A percentile compares a stretch with the other conserved stretches of the same genome.
Evolutionary conservation across 176 grass and related monocot genomes (phyloP).

Genomic region (Puccinellia tenuiflora): DNA sequence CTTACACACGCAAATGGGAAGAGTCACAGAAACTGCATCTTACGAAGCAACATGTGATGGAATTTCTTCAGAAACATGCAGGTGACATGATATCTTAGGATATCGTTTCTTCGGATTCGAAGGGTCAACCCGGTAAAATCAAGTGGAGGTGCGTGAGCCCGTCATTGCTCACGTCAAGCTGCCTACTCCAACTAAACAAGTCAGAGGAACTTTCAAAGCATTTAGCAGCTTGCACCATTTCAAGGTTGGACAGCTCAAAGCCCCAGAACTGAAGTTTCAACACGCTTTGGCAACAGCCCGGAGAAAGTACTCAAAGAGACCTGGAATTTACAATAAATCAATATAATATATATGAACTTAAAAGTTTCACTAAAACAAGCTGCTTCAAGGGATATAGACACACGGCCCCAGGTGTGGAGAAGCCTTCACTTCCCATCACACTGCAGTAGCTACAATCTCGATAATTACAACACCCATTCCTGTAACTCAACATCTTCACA

Average conservation of each 20-base stretch:
- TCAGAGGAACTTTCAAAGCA: neutral
- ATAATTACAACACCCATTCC: constrained; percentile 42
- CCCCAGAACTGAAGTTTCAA: neutral
- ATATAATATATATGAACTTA: constrained; percentile 33
- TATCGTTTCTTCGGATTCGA: neutral
- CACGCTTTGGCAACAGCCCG: neutral
- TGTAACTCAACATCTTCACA: neutral
- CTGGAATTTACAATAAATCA: constrained; percentile 20
- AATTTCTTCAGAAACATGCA: neutral
- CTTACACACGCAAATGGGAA: neutral
- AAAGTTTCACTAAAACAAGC: constrained; percentile 9
- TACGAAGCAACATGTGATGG: neutral
- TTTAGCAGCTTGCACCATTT: neutral
- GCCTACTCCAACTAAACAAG: constrained; percentile 7
- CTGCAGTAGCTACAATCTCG: constrained; percentile 26
- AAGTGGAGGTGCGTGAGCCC: neutral
- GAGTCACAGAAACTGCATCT: neutral
- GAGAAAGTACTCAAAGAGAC: neutral
- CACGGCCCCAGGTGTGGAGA: constrained; percentile 31
- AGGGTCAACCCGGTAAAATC: constrained; percentile 9
- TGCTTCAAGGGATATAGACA: constrained; percentile 29
- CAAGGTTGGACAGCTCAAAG: neutral
- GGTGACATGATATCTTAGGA: neutral
- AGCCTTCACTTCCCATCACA: constrained; percentile 22
- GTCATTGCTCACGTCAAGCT: constrained; percentile 22